Base-by-base conservation (phyloP, 2,329 filamentous ascomycete species). In the Colletotrichum liriopes region DNA sequence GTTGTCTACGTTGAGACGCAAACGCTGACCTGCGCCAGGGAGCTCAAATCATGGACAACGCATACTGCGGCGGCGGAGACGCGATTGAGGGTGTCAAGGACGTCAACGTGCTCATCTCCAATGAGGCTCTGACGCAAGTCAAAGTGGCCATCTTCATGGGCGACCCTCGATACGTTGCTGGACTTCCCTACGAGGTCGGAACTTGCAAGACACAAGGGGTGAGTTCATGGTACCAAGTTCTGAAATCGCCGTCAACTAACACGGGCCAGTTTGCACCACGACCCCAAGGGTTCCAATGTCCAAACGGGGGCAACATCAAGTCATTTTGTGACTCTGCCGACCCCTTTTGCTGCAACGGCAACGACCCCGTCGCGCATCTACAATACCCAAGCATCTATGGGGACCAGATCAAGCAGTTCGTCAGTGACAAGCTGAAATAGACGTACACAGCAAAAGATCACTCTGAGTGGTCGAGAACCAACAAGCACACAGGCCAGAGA, bases 101-200 rank as follows among this genome's bases (percentile, higher is more conserved):
- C 58, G 84, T 86, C 1, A 81, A 83, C 0, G 81, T 85, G 0
- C 81, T 81, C 2, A 78, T 89, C 5, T 83, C 82, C 2, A 81
- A 84, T 0, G 83, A 81, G 7, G 87, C 89, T 3, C 80, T 90
- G 9, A 81, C 80, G 4, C 86, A 86, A 77, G 87, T 93, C 75
- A 91, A 91, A 79, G 91, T 89, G 0, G 89, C 87, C 18, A 91
- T 93, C 75, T 89, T 92, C 78, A 88, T 92, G 86, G 91, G 91
- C 8, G 87, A 91, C 76, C 91, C 91, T 4, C 85, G 90, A 70
- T 88, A 89, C 75, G 82, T 85, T 9, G 79, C 81, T 7, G 90
- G 89, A 0, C 79, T 90, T 41, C 78, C 89, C 0, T 92, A 91
- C 77, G 86, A 89, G 65, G 88, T 91, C 49, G 90, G 90, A 16